A percentile compares a stretch with the other conserved stretches of the same genome.
phyloP scores from a whole-genome alignment of 805 yeast genomes.

The Sugiyamaella mastotermitis region DNA sequence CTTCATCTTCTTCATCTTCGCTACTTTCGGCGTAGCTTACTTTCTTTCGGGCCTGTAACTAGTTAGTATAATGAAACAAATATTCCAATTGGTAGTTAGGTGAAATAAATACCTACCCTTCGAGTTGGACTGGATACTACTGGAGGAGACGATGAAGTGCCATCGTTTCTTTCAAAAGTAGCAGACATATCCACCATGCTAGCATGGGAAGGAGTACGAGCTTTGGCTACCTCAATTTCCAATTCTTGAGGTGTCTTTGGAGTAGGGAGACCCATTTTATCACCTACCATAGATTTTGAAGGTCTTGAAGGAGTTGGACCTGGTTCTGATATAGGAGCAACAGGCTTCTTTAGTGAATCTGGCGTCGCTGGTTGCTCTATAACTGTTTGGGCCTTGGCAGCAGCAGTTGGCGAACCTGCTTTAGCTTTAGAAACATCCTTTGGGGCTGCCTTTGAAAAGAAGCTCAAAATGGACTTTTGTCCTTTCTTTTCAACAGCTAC shows the following conservation, averaged over 20 bases:
- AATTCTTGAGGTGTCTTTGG: neutral
- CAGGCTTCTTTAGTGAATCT: neutral
- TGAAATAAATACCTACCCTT: neutral
- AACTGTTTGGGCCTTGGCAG: neutral
- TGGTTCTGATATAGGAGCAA: neutral
- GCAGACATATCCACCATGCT: neutral
- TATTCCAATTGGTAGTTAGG: no score
- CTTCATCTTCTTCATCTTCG: conserved; percentile 54
- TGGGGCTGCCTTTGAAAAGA: conserved; percentile 8
- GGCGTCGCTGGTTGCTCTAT: neutral
- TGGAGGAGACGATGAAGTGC: neutral
- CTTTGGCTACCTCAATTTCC: neutral
- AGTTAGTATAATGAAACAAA: conserved; percentile 11
- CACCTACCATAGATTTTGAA: neutral
- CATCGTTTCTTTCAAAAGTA: neutral
- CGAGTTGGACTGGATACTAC: conserved; percentile 1
- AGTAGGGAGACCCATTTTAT: neutral
- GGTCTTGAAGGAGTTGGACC: conserved; percentile 1
- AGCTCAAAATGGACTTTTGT: conserved; percentile 9
- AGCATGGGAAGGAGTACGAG: conserved; percentile 1
- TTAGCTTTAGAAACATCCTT: neutral
- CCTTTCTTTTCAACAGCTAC: conserved; percentile 6
- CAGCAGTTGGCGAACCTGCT: neutral
- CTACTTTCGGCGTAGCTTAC: conserved; percentile 56
- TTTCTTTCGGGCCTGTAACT: neutral